Base-by-base conservation (phyloP, 768 basidiomycete species). In the Russula griseocarnosa region DNA sequence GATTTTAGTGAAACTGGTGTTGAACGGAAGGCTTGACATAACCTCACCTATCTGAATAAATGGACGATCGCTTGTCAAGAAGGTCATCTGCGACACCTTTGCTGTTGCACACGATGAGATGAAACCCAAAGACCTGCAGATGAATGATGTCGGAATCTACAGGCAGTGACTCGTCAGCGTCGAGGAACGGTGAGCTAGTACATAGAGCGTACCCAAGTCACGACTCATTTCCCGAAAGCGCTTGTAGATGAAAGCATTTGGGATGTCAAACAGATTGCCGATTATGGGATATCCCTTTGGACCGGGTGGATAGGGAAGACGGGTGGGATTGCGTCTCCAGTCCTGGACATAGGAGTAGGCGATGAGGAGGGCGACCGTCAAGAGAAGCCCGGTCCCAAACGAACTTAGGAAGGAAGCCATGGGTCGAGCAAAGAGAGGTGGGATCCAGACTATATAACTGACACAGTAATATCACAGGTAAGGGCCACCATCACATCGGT, bases 51-150 rank as follows among this genome's bases (percentile, higher is more conserved):
- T 71, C 72, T 6, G 79, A 78, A 67, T 79, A 80, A 6, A 75
- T 76, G 6, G 70, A 64, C 1, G 76, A 76, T 14, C 76, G 70
- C 49, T 74, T 74, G 46, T 78, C 75, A n/a, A 79, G 71, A 6
- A 79, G 69, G 10, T 76, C 77, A 30, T 72, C 72, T 3, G 74
- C 72, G 20, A 73, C 69, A 42, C 74, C 71, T 22, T 70, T 60
- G 11, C 72, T 73, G 65, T 76, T 78, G 50, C 79, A 62, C n/a
- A 79, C 62, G 58, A 77, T 67, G 28, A 74, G 55, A 42, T 67
- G 62, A 20, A 68, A 69, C 20, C 72, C 71, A 10, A 70, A 65
- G 2, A 73, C 58, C 46, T 71, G 60, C 10, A 75, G 53, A 50
- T 74, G 71, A 34, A 75, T 68, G 34, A 75, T 69, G 40, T 72